Base-by-base conservation (phyloP, 306 rosid species). In the Ormosia emarginata region DNA sequence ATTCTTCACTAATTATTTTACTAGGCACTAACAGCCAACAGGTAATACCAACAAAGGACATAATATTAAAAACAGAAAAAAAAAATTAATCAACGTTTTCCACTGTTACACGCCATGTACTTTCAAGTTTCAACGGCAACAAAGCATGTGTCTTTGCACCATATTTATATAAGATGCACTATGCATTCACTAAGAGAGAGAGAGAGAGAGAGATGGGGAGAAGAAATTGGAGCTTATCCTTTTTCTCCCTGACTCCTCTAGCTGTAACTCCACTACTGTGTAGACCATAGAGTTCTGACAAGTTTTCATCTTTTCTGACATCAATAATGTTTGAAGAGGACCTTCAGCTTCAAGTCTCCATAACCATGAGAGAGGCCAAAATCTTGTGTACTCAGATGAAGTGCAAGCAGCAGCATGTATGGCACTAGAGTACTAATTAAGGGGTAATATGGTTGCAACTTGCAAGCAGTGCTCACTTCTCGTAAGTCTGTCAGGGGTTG, bases 401-500 rank as follows among this genome's bases (percentile, higher is more conserved):
- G 72, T 14, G 37, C 59, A 12, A 4, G 32, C 9, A 10, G 65
- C 6, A 39, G 61, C 71, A 56, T 56, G 33, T 17, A 17, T 52
- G 57, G 57, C 57, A 4, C 57, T 52, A 67, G 36, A 46, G 58
- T 69, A 68, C 74, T 49, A 24, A 24, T 24, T 24, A 52, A 5
- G 56, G 56, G 24, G 5, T 72, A 18, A 33, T 75, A 44, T 15
- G 13, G 50, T 53, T 47, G 41, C 52, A 75, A 46, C 52, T 73
- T 59, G 52, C 43, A 75, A 37, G 59, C 69, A 66, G 86, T 88
- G 85, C 81, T 85, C 85, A 86, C 89, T 69, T 74, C 89, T 86
- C 86, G 84, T 62, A 86, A 86, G 18, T 86, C 89, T 86, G 89
- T 86, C 89, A 85, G 43, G n/a, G 24, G 52, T n/a, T 39, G 3